These are phyloP conservation scores for Iberis pinnata DNA, from an alignment of 345 rosid genomes.

Conservation along the genomic window DNA sequence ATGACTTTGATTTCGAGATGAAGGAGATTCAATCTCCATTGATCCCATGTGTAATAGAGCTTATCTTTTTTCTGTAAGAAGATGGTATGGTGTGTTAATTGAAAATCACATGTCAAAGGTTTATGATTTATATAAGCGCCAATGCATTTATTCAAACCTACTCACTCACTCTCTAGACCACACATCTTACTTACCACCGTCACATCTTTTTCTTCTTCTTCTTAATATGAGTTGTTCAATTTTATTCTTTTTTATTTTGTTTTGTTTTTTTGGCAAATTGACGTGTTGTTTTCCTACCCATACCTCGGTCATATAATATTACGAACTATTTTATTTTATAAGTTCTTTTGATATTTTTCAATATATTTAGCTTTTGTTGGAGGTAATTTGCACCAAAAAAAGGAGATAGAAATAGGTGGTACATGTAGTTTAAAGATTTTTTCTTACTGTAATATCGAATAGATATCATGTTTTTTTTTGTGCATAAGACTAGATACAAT, in stretches of 20 bases:
- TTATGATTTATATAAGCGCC: neutral
- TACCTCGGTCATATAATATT: neutral
- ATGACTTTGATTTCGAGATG: conserved; percentile 26
- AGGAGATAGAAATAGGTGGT: no score
- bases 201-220: no score
- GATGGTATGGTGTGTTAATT: neutral
- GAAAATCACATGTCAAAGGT: neutral
- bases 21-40: neutral
- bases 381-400: no score
- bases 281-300: conserved; percentile 11
- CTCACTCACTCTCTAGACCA: neutral
- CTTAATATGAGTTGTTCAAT: no score
- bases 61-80: neutral
- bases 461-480: no score
- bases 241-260: neutral
- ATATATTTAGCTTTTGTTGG: no score
- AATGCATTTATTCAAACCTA: neutral
- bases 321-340: no score
- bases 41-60: conserved; percentile 11
- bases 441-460: no score
- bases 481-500: no score
- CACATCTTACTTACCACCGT: conserved; percentile 16
- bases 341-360: no score
- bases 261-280: neutral
- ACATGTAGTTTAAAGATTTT: no score